Evolutionary conservation across 257 asterid species (phyloP), one percentile per base, ranked within the genome.

Genomic region (Plantago ovata): DNA sequence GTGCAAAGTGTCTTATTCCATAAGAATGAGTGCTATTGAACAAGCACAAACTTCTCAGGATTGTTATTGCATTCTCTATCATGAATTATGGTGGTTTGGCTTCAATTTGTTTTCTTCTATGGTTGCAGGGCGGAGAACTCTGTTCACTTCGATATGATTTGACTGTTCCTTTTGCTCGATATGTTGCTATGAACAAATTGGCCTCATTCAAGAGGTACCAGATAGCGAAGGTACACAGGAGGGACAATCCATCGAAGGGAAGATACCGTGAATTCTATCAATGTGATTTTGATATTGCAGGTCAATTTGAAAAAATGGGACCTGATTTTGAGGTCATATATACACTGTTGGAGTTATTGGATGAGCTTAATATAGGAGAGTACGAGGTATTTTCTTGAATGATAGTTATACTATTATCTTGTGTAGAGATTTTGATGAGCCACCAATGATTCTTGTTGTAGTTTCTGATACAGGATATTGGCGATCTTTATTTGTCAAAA

Each of bases 221-320:
- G n/a, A n/a, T n/a, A n/a, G n/a, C n/a, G n/a, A n/a, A n/a, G n/a
- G n/a, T n/a, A n/a, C n/a, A n/a, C n/a, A n/a, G 96, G 62, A 81
- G 99, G 77, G 99, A 93, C 74, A 93, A 93, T 50, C 99, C 99
- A 21, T 84, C 99, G 7, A 89, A 82, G 76, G 98, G 99, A 44
- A 76, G 99, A 65, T 93, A 79, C 75, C 95, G 99, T 47, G 99
- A 93, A 76, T 93, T 93, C 75, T 89, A 89, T 68, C 99, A 93
- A 65, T 93, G 99, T 22, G 97, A 86, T 76, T 82, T 93, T 65
- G 99, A 93, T 62, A 78, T 89, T 18, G 99, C 99, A 0, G 99
- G 99, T 10, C 94, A 84, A 60, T 89, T 76, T 65, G 97, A 84
- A 51, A 86, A 86, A 68, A 93, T 93, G 99, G 92, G 92, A 41